These are phyloP conservation scores for Sarocladiaceae sp. DNA, from an alignment of 2,329 filamentous ascomycete species.

Conservation along the genomic window DNA sequence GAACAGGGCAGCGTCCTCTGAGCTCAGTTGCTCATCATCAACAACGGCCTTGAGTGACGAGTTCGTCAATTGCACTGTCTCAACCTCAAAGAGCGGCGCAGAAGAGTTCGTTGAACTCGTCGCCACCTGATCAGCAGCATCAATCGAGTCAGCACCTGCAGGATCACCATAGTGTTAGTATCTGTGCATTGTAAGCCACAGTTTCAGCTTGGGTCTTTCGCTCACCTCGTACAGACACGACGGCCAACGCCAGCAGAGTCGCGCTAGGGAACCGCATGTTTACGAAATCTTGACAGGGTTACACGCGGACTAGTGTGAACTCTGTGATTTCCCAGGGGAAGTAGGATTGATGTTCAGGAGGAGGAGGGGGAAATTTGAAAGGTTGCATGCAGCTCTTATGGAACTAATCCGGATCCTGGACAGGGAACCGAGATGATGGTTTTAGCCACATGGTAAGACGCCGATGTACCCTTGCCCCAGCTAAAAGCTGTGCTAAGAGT, in stretches of 20 bases:
- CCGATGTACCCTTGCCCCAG: too few relatives aligned
- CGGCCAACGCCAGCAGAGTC: neutral
- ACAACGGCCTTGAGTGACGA: neutral
- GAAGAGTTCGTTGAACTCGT: neutral
- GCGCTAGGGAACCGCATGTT: neutral
- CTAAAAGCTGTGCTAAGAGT: too few relatives aligned
- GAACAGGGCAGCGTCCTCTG: neutral
- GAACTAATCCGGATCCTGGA: too few relatives aligned
- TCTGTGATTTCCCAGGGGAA: too few relatives aligned
- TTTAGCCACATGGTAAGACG: too few relatives aligned
- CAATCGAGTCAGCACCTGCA: neutral
- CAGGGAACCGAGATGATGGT: too few relatives aligned
- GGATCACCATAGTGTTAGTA: neutral
- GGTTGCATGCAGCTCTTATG: neutral
- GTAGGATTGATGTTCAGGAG: neutral
- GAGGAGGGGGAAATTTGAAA: neutral
- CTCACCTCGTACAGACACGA: neutral
- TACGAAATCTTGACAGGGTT: too few relatives aligned
- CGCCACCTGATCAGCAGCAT: neutral
- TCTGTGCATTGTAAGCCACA: neutral
- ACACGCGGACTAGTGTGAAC: too few relatives aligned
- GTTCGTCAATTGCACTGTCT: constrained; percentile 3
- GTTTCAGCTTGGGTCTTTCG: neutral
- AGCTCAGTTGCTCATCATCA: neutral
- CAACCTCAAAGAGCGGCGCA: neutral